phyloP scores from a whole-genome alignment of 495 filamentous ascomycete species.

The Penicillium malachiteum region DNA sequence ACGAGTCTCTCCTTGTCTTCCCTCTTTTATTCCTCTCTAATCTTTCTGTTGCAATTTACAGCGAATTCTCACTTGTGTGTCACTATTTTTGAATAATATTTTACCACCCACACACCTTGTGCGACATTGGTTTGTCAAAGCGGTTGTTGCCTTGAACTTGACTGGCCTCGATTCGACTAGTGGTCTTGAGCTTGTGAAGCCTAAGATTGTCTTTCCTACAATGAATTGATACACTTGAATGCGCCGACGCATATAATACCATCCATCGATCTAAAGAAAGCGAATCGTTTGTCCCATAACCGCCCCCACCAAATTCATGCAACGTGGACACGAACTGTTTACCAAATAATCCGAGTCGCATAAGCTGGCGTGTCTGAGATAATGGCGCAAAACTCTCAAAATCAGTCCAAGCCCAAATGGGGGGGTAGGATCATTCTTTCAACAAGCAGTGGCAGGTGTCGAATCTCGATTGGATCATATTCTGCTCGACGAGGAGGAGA shows the following conservation, averaged over 20 bases:
- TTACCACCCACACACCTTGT: neutral
- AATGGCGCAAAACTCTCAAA: slow-evolving; percentile 42
- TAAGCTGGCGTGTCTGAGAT: slow-evolving; percentile 5
- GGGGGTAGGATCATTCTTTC: slow-evolving; percentile 73
- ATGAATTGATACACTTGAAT: neutral
- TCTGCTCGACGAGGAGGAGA: slow-evolving; percentile 71
- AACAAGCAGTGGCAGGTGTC: slow-evolving; percentile 88
- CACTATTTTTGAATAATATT: neutral
- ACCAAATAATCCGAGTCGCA: slow-evolving; percentile 17
- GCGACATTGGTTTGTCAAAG: slow-evolving; percentile 13
- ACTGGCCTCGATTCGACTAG: neutral
- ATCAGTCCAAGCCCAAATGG: slow-evolving; percentile 39
- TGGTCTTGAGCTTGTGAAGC: slow-evolving; percentile 13
- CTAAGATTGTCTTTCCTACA: neutral
- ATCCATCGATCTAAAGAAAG: neutral
- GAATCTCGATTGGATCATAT: slow-evolving; percentile 93
- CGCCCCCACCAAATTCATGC: slow-evolving; percentile 28
- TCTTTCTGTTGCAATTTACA: neutral
- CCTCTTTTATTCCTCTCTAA: neutral
- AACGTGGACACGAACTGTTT: slow-evolving; percentile 19
- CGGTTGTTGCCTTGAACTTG: slow-evolving; percentile 17
- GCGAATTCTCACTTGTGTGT: neutral
- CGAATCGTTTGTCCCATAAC: slow-evolving; percentile 15
- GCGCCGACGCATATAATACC: neutral
- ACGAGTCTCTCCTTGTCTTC: neutral